These are phyloP conservation scores for Rosa hybrid DNA, from an alignment of 331 rosid genomes.

Conservation along the genomic window DNA sequence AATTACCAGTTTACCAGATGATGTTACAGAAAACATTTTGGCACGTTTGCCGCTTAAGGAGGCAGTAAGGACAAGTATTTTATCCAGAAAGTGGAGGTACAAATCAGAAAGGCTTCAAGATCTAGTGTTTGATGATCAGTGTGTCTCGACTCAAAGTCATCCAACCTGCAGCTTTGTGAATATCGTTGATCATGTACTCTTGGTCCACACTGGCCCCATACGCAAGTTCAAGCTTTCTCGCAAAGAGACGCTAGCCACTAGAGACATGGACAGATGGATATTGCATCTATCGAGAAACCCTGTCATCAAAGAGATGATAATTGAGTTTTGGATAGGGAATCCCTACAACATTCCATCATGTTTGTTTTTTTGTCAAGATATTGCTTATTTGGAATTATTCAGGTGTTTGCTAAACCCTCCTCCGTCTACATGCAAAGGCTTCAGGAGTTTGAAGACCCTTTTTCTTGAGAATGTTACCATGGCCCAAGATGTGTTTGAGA, in stretches of 20 bases:
- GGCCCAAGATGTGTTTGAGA: conserved; percentile 12
- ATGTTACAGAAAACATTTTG: conserved; percentile 26
- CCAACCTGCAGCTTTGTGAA: neutral
- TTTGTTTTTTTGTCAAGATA: conserved; percentile 47
- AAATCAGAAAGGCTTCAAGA: conserved; percentile 40
- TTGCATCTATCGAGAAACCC: conserved; percentile 43
- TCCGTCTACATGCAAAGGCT: conserved; percentile 37
- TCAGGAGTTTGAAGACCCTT: conserved; percentile 54
- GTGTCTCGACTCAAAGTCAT: neutral
- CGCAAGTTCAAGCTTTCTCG: neutral
- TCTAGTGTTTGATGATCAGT: conserved; percentile 42
- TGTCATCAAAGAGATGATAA: conserved; percentile 42
- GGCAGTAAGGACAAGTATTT: conserved; percentile 53
- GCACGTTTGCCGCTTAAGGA: conserved; percentile 40
- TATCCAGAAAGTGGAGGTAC: conserved; percentile 60
- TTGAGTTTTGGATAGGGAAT: conserved; percentile 42
- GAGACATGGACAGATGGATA: conserved; percentile 10
- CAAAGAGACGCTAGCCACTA: too few species aligned
- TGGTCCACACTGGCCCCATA: neutral
- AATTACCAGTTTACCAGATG: conserved; percentile 48
- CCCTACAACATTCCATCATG: conserved; percentile 46
- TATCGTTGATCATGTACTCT: neutral
- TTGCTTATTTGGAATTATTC: conserved; percentile 39
- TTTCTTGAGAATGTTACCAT: conserved; percentile 42
- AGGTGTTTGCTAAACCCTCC: conserved; percentile 55